These are phyloP conservation scores for Mycena sp. DNA, from an alignment of 1,284 basidiomycete genomes.

Conservation along the genomic window DNA sequence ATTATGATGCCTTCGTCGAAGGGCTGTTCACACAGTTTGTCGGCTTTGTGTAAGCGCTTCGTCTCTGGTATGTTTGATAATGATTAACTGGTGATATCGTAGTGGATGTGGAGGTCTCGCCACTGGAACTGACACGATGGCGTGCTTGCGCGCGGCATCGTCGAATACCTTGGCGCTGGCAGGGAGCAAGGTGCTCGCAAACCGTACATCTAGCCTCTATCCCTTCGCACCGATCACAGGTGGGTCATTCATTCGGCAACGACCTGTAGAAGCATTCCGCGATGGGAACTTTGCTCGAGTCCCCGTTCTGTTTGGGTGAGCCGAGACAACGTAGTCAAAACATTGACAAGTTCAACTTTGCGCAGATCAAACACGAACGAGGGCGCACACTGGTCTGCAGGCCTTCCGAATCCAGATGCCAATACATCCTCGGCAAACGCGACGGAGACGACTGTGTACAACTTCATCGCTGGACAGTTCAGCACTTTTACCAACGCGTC, in stretches of 20 bases:
- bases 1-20: slow-evolving; percentile 40
- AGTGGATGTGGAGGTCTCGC: slow-evolving; percentile 28
- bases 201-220: slow-evolving; percentile 44
- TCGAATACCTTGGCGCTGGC: slow-evolving; percentile 39
- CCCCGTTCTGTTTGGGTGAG: slow-evolving; percentile 46
- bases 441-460: slow-evolving; percentile 45
- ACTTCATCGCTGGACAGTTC: slow-evolving; percentile 47
- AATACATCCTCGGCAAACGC: slow-evolving; percentile 47
- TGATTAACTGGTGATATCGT: slow-evolving; percentile 24
- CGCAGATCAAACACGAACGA: slow-evolving; percentile 49
- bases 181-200: slow-evolving; percentile 37
- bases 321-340: too few species aligned
- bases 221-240: slow-evolving; percentile 46
- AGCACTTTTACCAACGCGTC: slow-evolving; percentile 37
- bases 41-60: slow-evolving; percentile 40
- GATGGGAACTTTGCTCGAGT: slow-evolving; percentile 44
- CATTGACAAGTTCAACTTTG: too few species aligned
- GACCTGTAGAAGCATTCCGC: slow-evolving; percentile 47
- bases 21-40: slow-evolving; percentile 44
- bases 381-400: slow-evolving; percentile 46
- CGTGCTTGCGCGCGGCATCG: slow-evolving; percentile 42
- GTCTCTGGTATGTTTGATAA: neutral
- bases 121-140: slow-evolving; percentile 32
- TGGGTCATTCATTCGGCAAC: slow-evolving; percentile 39
- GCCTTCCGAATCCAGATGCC: slow-evolving; percentile 39